phyloP scores from a whole-genome alignment of 495 filamentous ascomycete genomes.

The Aspergillus saccharolyticus region DNA sequence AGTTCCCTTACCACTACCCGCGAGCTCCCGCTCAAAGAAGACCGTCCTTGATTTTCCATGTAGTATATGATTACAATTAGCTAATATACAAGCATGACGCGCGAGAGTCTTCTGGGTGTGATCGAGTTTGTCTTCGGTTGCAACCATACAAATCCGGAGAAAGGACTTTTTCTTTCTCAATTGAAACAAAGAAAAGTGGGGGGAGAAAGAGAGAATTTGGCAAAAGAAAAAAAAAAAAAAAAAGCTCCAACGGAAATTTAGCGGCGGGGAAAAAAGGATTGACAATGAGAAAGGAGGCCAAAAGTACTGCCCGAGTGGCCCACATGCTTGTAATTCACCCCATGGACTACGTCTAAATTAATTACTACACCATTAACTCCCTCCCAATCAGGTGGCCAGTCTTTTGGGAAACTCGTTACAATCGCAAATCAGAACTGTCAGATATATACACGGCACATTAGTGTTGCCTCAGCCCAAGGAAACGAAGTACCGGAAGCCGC shows the following conservation, averaged over 20 bases:
- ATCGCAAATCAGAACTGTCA: neutral
- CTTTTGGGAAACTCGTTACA: no score
- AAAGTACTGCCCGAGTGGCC: neutral
- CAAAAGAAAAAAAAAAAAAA: neutral
- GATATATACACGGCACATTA: neutral
- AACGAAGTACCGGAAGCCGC: neutral
- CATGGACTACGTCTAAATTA: neutral
- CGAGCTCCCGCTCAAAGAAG: no score
- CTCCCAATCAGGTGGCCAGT: no score
- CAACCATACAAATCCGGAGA: neutral
- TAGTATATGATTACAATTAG: no score
- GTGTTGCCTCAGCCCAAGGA: neutral
- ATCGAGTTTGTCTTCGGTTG: neutral
- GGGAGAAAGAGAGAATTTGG: neutral
- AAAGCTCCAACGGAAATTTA: neutral
- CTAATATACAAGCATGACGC: no score
- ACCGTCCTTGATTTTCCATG: no score
- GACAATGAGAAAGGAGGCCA: neutral
- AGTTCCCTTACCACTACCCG: no score
- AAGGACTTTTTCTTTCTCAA: neutral
- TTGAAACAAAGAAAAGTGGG: neutral
- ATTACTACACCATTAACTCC: no score
- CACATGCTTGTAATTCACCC: neutral
- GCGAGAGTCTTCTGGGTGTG: no score
- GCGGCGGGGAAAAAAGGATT: neutral